These are phyloP conservation scores for Yamadazyma olivae DNA, from an alignment of 805 yeast genomes.

Conservation along the genomic window DNA sequence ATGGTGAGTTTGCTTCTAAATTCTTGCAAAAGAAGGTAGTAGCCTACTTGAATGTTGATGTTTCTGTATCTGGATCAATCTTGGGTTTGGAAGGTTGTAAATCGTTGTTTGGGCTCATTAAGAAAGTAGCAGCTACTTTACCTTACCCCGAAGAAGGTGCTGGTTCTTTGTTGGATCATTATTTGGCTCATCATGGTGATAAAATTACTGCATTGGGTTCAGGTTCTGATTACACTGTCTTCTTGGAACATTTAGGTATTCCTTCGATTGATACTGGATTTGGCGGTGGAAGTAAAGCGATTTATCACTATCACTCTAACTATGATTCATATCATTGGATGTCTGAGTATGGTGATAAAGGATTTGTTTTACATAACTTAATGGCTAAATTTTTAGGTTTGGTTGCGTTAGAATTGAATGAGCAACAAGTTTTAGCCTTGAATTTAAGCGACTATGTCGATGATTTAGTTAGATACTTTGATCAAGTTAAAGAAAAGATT, in stretches of 20 bases:
- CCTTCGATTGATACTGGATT: constrained; percentile 56
- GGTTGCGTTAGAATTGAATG: constrained; percentile 50
- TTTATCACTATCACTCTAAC: constrained; percentile 56
- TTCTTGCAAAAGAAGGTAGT: constrained; percentile 41
- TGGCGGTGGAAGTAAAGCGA: constrained; percentile 37
- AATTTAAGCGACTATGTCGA: constrained; percentile 46
- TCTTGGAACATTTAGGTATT: constrained; percentile 65
- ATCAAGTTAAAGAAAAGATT: constrained; percentile 20
- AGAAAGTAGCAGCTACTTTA: constrained; percentile 45
- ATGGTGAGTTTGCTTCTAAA: constrained; percentile 46
- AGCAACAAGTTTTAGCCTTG: constrained; percentile 54
- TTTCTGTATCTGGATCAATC: constrained; percentile 50
- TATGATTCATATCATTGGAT: constrained; percentile 61
- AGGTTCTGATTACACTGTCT: constrained; percentile 55
- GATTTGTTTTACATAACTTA: constrained; percentile 50
- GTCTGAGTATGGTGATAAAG: constrained; percentile 49
- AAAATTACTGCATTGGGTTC: constrained; percentile 43
- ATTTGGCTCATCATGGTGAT: constrained; percentile 29
- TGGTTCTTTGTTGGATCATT: constrained; percentile 48
- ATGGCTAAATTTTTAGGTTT: constrained; percentile 61
- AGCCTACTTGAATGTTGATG: constrained; percentile 51
- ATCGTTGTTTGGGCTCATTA: constrained; percentile 45
- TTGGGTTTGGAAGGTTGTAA: constrained; percentile 54
- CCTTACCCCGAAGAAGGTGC: constrained; percentile 38
- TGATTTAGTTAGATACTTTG: constrained; percentile 37